Percentiles rank a stretch among this genome's conserved stretches.
These are phyloP conservation scores for Epichloe brachyelytri DNA, from an alignment of 2,329 filamentous ascomycete species.

Conservation along the genomic window DNA sequence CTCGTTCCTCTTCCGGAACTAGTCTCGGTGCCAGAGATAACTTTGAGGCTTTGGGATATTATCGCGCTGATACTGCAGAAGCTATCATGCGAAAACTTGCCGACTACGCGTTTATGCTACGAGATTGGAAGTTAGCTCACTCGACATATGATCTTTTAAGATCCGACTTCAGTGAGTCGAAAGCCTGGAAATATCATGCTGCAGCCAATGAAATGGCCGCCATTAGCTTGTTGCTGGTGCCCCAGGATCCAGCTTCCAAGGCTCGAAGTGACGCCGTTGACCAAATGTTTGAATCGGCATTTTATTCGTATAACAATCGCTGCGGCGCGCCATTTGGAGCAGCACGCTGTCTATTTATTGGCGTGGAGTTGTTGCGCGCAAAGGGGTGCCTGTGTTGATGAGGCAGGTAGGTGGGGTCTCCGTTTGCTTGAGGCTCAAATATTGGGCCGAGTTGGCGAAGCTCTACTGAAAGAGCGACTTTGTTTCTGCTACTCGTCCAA, in stretches of 20 bases:
- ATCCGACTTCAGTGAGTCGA: constrained; percentile 84
- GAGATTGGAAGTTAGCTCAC: constrained; percentile 87
- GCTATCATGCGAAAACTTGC: constrained; percentile 86
- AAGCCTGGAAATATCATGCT: constrained; percentile 92
- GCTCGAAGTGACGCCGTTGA: constrained; percentile 70
- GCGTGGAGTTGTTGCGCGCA: constrained; percentile 70
- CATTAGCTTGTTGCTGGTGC: constrained; percentile 66
- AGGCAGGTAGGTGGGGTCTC: constrained; percentile 75
- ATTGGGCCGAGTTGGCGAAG: constrained; percentile 62
- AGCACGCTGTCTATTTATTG: constrained; percentile 61
- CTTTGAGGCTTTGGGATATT: constrained; percentile 73
- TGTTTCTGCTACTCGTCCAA: constrained; percentile 73
- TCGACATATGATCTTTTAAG: constrained; percentile 85
- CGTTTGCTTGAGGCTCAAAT: constrained; percentile 69
- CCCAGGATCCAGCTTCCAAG: constrained; percentile 59
- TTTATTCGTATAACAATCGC: constrained; percentile 83
- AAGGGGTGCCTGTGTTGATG: constrained; percentile 71
- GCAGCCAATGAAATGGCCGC: constrained; percentile 93
- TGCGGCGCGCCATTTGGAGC: constrained; percentile 71
- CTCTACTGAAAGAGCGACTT: constrained; percentile 74
- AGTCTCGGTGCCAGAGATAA: constrained; percentile 45
- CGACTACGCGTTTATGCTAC: constrained; percentile 92
- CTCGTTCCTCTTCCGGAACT: constrained; percentile 45
- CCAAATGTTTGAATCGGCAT: constrained; percentile 76
- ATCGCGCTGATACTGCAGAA: constrained; percentile 71